A percentile compares a stretch with the other conserved stretches of the same genome.
Evolutionary conservation across 768 basidiomycete species (phyloP).

Genomic region (Tylopilus sp.): DNA sequence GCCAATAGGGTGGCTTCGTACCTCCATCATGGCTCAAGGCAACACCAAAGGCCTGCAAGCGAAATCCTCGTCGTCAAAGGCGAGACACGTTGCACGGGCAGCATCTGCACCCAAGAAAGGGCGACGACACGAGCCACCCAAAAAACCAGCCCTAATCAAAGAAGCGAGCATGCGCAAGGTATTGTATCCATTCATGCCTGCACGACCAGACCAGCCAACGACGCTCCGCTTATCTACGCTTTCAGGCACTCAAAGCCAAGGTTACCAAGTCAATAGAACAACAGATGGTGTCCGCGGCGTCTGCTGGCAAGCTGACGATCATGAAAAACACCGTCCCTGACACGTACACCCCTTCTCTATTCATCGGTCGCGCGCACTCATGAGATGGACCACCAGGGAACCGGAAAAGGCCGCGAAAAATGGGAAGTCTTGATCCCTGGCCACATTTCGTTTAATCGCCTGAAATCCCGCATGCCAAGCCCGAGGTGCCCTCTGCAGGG

Average conservation of each 20-base stretch:
- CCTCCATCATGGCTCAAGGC: conserved; percentile 68
- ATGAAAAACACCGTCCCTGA: conserved; percentile 64
- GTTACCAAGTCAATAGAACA: conserved; percentile 90
- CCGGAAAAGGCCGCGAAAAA: conserved; percentile 14
- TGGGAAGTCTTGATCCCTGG: conserved; percentile 17
- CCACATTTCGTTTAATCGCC: background rate
- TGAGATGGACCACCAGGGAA: conserved; percentile 13
- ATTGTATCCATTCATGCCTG: background rate
- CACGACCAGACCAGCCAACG: too few species aligned
- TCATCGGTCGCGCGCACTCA: conserved; percentile 2
- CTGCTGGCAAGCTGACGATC: conserved; percentile 85
- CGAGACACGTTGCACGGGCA: conserved; percentile 61
- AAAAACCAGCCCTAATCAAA: conserved; percentile 70
- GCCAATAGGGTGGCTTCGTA: background rate
- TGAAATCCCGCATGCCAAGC: conserved; percentile 4
- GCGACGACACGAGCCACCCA: conserved; percentile 72
- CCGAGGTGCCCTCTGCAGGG: background rate
- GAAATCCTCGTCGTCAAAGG: conserved; percentile 43
- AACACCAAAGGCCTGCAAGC: conserved; percentile 72
- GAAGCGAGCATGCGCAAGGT: conserved; percentile 80
- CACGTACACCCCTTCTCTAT: conserved; percentile 17
- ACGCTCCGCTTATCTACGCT: background rate
- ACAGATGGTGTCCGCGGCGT: conserved; percentile 88
- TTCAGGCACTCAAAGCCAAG: conserved; percentile 79
- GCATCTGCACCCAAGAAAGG: conserved; percentile 79